Conservation (phyloP, 192 early-diverging fungal genomes). For the Backusella circina region DNA sequence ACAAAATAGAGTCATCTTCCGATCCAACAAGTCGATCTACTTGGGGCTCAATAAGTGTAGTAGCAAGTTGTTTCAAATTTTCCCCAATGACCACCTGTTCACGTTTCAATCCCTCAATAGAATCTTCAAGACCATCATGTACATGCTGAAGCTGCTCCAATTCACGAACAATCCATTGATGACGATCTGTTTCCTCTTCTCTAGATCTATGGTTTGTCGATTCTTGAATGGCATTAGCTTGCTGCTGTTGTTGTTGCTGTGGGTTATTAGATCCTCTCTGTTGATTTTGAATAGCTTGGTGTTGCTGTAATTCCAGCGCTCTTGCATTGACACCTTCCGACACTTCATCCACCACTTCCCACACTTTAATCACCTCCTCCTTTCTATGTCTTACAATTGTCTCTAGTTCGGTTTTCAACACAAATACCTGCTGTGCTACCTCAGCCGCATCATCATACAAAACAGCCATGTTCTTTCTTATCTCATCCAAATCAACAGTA, state of each 20-base stretch:
- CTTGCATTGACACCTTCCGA: slow-evolving; percentile 20
- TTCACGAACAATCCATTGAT: slow-evolving; percentile 43
- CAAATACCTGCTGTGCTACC: slow-evolving; percentile 39
- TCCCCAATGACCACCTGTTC: slow-evolving; percentile 43
- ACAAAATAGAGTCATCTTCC: slow-evolving; percentile 35
- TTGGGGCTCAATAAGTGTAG: slow-evolving; percentile 34
- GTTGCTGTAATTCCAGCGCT: background rate
- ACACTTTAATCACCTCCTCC: slow-evolving; percentile 47
- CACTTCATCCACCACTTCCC: slow-evolving; percentile 52
- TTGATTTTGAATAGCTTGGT: slow-evolving; percentile 8
- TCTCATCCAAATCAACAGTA: slow-evolving; percentile 38
- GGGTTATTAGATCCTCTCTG: background rate
- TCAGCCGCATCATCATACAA: slow-evolving; percentile 47
- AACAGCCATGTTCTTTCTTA: slow-evolving; percentile 33
- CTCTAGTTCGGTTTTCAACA: slow-evolving; percentile 42
- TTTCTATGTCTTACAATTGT: slow-evolving; percentile 44
- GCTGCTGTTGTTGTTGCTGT: slow-evolving; percentile 19
- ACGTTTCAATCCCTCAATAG: slow-evolving; percentile 43
- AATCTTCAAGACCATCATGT: slow-evolving; percentile 37
- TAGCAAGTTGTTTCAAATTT: slow-evolving; percentile 30
- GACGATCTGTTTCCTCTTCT: slow-evolving; percentile 34
- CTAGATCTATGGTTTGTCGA: slow-evolving; percentile 9
- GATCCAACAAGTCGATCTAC: slow-evolving; percentile 24
- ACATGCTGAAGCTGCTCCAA: slow-evolving; percentile 42
- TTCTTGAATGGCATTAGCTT: slow-evolving; percentile 3